Evolutionary conservation across 768 basidiomycete genomes (phyloP).

Genomic region (Lactifluus subvellereus): DNA sequence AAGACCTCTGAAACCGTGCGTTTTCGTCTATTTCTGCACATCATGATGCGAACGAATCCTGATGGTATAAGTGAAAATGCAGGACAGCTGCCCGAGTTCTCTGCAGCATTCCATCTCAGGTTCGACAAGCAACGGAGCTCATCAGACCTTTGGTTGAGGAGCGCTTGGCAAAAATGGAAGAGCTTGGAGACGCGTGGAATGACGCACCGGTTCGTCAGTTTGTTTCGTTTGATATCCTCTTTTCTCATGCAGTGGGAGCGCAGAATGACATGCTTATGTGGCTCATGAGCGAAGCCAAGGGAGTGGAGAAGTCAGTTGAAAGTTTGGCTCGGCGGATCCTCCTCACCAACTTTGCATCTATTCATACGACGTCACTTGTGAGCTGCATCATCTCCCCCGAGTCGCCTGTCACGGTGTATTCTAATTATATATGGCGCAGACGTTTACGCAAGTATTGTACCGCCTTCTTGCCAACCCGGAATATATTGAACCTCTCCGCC

Average conservation of each 20-base stretch:
- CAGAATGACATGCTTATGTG: constrained; percentile 39
- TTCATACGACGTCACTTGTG: constrained; percentile 35
- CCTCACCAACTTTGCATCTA: constrained; percentile 35
- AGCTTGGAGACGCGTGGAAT: constrained; percentile 12
- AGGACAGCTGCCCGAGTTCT: constrained; percentile 28
- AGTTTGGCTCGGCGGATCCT: constrained; percentile 32
- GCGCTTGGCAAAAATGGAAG: constrained; percentile 13
- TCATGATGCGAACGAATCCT: constrained; percentile 18
- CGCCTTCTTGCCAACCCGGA: constrained; percentile 26
- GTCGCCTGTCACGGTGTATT: neutral
- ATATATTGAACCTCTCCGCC: constrained; percentile 26
- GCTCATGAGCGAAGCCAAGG: constrained; percentile 33
- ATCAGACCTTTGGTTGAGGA: constrained; percentile 10
- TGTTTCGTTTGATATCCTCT: neutral
- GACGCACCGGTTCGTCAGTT: constrained; percentile 2
- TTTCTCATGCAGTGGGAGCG: neutral
- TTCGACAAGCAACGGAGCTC: neutral
- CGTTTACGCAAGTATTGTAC: constrained; percentile 19
- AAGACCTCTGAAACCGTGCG: constrained; percentile 41
- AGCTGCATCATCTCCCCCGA: neutral
- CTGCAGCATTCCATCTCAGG: constrained; percentile 3
- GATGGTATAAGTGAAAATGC: constrained; percentile 5
- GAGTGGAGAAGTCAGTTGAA: constrained; percentile 28
- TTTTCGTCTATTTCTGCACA: constrained; percentile 17
- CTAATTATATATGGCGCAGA: neutral